Conservation (phyloP, 495 filamentous ascomycete species). For the Penicillium soppii region DNA sequence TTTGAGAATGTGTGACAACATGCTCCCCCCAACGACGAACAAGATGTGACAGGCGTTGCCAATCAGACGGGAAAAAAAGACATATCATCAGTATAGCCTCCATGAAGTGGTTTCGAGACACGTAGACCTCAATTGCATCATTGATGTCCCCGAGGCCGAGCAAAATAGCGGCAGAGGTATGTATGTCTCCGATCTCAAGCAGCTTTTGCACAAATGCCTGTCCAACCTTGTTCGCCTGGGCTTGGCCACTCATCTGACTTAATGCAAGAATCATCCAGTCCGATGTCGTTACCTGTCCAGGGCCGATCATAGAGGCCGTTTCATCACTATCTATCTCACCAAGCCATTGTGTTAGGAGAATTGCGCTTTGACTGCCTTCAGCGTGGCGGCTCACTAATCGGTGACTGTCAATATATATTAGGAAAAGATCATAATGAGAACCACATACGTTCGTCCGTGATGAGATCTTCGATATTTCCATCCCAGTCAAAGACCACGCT, state of each 20-base stretch:
- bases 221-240: conserved; percentile 84
- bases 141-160: conserved; percentile 90
- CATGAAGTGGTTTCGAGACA: conserved; percentile 88
- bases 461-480: conserved; percentile 76
- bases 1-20: conserved; percentile 81
- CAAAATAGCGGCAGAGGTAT: conserved; percentile 86
- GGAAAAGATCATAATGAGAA: background rate
- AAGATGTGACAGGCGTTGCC: conserved; percentile 84
- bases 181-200: conserved; percentile 85
- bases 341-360: conserved; percentile 87
- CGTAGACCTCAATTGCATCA: conserved; percentile 94
- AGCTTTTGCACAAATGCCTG: conserved; percentile 90
- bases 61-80: conserved; percentile 71
- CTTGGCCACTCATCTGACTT: conserved; percentile 76
- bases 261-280: conserved; percentile 98
- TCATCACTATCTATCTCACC: conserved; percentile 80
- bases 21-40: conserved; percentile 94
- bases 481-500: conserved; percentile 95
- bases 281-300: conserved; percentile 79
- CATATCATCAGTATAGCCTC: conserved; percentile 83
- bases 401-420: conserved; percentile 9
- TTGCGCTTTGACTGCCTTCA: conserved; percentile 67
- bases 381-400: conserved; percentile 68
- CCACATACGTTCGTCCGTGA: conserved; percentile 76
- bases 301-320: conserved; percentile 69